phyloP scores from a whole-genome alignment of 1,284 basidiomycete genomes.

The Ustilago lituana region DNA sequence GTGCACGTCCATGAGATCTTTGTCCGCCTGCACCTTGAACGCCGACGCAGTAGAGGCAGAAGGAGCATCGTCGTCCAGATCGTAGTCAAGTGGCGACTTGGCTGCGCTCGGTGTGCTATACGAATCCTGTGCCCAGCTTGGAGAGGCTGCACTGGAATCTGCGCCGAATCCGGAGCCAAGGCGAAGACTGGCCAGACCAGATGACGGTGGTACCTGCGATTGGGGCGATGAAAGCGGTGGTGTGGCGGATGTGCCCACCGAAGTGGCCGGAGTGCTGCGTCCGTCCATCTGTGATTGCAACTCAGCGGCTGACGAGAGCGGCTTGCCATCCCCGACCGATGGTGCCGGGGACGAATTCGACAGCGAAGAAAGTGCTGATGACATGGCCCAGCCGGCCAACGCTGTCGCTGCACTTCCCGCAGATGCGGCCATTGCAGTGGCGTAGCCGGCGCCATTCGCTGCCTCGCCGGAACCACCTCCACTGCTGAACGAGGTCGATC shows the following conservation, averaged over 20 bases:
- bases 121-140: constrained; percentile 11
- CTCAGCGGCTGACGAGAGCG: constrained; percentile 27
- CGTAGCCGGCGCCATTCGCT: constrained; percentile 23
- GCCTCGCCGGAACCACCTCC: constrained; percentile 5
- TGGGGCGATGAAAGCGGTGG: constrained; percentile 4
- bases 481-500: constrained; percentile 23
- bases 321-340: constrained; percentile 26
- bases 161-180: constrained; percentile 27
- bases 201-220: constrained; percentile 20
- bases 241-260: constrained; percentile 10
- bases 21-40: constrained; percentile 13
- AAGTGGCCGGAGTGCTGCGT: constrained; percentile 22
- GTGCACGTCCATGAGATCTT: constrained; percentile 57
- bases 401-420: constrained; percentile 60
- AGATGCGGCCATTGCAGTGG: constrained; percentile 47
- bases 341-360: constrained; percentile 34
- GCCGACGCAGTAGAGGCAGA: constrained; percentile 32
- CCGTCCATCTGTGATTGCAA: constrained; percentile 48
- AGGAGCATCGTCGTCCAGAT: constrained; percentile 29
- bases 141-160: not conserved
- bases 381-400: constrained; percentile 62
- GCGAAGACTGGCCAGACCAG: constrained; percentile 36
- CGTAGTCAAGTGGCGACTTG: constrained; percentile 37
- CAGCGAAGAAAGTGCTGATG: constrained; percentile 43
- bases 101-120: constrained; percentile 8